A percentile compares a stretch with the other conserved stretches of the same genome.
These are phyloP conservation scores for Juncus inflexus DNA, from an alignment of 176 grass and related monocot genomes.

Conservation along the genomic window DNA sequence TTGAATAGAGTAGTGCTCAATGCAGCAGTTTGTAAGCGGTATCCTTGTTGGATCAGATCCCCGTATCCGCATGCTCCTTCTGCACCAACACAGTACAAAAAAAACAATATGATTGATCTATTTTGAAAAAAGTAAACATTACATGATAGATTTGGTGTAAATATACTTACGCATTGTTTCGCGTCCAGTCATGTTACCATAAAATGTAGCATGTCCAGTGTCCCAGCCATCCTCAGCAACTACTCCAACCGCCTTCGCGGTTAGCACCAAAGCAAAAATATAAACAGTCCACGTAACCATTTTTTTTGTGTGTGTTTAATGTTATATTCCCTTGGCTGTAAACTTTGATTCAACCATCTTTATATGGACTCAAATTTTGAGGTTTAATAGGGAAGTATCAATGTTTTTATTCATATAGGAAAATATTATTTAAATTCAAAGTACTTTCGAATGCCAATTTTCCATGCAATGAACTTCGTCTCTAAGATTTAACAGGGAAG, in stretches of 20 bases:
- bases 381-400: too few relatives aligned
- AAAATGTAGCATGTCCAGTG: conserved; percentile 34
- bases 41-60: conserved; percentile 30
- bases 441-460: too few relatives aligned
- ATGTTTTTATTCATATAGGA: too few relatives aligned
- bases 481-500: too few relatives aligned
- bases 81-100: background rate
- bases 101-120: background rate
- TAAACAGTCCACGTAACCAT: conserved; percentile 6
- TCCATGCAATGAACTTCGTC: too few relatives aligned
- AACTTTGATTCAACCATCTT: too few relatives aligned
- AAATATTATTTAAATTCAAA: too few relatives aligned
- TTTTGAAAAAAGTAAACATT: background rate
- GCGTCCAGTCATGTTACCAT: conserved; percentile 30
- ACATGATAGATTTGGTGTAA: background rate
- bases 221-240: conserved; percentile 20
- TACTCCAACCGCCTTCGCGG: background rate
- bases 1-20: conserved; percentile 40
- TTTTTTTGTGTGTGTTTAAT: background rate
- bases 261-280: conserved; percentile 7
- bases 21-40: conserved; percentile 32
- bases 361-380: too few relatives aligned
- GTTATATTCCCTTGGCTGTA: too few relatives aligned
- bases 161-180: conserved; percentile 32
- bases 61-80: conserved; percentile 35